Percentiles rank a stretch among this genome's conserved stretches.
Conservation (phyloP, 441 rosid species). For the Melastoma candidum region DNA sequence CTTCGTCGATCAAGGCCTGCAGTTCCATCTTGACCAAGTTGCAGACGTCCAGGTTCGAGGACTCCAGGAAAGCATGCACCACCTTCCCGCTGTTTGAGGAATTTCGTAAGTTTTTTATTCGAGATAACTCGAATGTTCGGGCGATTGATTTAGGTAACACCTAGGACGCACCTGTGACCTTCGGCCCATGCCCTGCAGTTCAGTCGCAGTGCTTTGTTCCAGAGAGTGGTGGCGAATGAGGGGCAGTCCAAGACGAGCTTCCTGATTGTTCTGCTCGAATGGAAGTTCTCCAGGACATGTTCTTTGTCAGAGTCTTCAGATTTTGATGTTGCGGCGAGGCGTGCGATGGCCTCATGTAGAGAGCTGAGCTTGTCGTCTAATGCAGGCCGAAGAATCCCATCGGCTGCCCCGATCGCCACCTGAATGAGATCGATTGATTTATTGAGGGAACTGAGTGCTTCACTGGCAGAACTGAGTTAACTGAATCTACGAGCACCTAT, state of each 20-base stretch:
- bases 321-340: slow-evolving; percentile 56
- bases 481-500: background rate
- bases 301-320: slow-evolving; percentile 42
- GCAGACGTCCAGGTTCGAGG: slow-evolving; percentile 35
- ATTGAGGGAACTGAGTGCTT: background rate
- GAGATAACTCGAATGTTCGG: too few relatives aligned
- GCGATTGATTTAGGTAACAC: background rate
- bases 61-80: slow-evolving; percentile 57
- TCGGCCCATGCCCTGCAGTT: slow-evolving; percentile 60
- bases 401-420: slow-evolving; percentile 68
- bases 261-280: slow-evolving; percentile 77
- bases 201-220: slow-evolving; percentile 69
- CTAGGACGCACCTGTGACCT: slow-evolving; percentile 70
- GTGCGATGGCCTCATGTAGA: slow-evolving; percentile 56
- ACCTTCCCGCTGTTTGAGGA: slow-evolving; percentile 58
- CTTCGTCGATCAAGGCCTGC: slow-evolving; percentile 55
- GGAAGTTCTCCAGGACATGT: slow-evolving; percentile 77
- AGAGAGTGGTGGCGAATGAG: slow-evolving; percentile 55
- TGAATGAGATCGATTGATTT: slow-evolving; percentile 19
- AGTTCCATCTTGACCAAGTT: slow-evolving; percentile 49
- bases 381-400: slow-evolving; percentile 54
- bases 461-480: too few relatives aligned
- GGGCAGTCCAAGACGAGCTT: slow-evolving; percentile 69
- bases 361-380: slow-evolving; percentile 51
- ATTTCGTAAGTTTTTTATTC: too few relatives aligned